phyloP scores from a whole-genome alignment of 768 basidiomycete genomes.

The Termitomyces sp. region DNA sequence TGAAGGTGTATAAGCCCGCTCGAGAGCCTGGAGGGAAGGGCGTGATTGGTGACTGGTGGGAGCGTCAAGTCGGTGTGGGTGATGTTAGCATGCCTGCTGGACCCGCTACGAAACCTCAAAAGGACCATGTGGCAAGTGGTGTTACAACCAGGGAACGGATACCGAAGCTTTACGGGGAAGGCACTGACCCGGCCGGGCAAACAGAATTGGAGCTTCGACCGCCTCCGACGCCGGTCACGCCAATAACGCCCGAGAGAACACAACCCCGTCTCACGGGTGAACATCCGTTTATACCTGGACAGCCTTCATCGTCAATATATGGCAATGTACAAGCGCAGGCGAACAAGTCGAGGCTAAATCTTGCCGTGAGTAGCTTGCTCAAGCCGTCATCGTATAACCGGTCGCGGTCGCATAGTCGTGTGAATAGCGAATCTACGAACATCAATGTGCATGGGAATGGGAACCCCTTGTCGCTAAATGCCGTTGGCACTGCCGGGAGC shows the following conservation, averaged over 20 bases:
- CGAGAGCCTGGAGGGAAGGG: conserved; percentile 39
- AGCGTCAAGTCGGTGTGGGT: conserved; percentile 68
- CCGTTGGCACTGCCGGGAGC: not conserved
- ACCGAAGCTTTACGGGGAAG: conserved; percentile 15
- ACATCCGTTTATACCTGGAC: conserved; percentile 14
- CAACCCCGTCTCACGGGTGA: conserved; percentile 13
- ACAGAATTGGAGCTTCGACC: conserved; percentile 14
- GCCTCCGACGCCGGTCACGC: conserved; percentile 9
- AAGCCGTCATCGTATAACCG: conserved; percentile 25
- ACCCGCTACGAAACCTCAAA: conserved; percentile 16
- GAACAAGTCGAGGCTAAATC: conserved; percentile 35
- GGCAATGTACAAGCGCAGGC: conserved; percentile 13
- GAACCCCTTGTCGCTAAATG: conserved; percentile 5
- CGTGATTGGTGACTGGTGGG: conserved; percentile 75
- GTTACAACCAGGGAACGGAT: conserved; percentile 7
- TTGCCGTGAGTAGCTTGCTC: conserved; percentile 38
- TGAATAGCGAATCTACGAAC: conserved; percentile 33
- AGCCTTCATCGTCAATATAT: conserved; percentile 11
- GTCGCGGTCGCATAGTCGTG: conserved; percentile 29
- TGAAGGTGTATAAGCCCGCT: conserved; percentile 63
- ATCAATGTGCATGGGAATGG: not conserved
- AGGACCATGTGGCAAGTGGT: conserved; percentile 16
- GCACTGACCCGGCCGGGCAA: conserved; percentile 12
- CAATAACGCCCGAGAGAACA: conserved; percentile 12
- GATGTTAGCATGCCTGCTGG: conserved; percentile 37